Evolutionary conservation across 148 eudicot genomes (phyloP).

Genomic region (Oxyria digyna): DNA sequence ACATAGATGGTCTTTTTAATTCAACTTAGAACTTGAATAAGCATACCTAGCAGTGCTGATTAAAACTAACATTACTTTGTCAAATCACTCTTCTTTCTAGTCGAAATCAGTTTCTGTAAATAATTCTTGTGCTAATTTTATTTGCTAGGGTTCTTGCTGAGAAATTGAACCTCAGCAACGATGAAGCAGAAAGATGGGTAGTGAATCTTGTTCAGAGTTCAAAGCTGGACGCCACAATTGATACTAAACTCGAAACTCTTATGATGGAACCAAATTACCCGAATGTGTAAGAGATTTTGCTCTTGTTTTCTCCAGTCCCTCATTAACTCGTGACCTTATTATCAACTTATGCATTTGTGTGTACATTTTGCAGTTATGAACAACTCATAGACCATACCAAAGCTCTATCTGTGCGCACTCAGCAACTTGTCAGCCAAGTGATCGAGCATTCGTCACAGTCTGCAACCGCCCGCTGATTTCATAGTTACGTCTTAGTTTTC

Average conservation of each 20-base stretch:
- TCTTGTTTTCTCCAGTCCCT: too few species aligned
- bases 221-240: conserved; percentile 89
- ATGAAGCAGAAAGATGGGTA: conserved; percentile 97
- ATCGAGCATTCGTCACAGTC: conserved; percentile 40
- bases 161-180: conserved; percentile 74
- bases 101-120: neutral
- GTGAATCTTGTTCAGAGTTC: conserved; percentile 78
- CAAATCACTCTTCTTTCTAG: neutral
- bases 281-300: conserved; percentile 52
- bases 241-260: conserved; percentile 59
- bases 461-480: conserved; percentile 31
- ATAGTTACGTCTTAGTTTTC: neutral
- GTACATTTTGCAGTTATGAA: conserved; percentile 56
- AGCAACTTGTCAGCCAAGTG: conserved; percentile 67
- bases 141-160: conserved; percentile 75
- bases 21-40: too few species aligned
- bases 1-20: too few species aligned
- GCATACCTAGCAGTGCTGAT: neutral
- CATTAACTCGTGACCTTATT: neutral
- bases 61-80: neutral
- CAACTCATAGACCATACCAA: conserved; percentile 96
- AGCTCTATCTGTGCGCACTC: conserved; percentile 63
- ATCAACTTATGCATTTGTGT: neutral
- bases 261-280: conserved; percentile 77
- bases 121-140: neutral